These are phyloP conservation scores for Jimgerdemannia flammicorona DNA, from an alignment of 192 early-diverging fungal genomes.

Conservation along the genomic window DNA sequence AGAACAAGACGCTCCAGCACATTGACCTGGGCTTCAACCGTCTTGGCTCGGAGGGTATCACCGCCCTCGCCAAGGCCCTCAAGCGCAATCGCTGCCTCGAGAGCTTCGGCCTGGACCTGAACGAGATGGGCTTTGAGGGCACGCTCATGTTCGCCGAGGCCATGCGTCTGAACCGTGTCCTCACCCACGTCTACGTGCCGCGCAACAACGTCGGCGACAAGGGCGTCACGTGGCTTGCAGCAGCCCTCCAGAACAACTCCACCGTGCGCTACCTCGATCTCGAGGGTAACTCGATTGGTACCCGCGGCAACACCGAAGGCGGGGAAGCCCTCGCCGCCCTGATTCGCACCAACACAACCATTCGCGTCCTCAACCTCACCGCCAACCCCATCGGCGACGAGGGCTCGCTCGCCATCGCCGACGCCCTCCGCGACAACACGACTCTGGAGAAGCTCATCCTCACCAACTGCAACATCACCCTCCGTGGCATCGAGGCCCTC, in stretches of 20 bases:
- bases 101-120: not conserved
- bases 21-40: conserved; percentile 35
- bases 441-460: conserved; percentile 36
- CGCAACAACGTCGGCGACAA: conserved; percentile 3
- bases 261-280: not conserved
- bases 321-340: not conserved
- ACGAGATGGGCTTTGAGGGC: not conserved
- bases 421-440: conserved; percentile 28
- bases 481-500: conserved; percentile 23
- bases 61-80: conserved; percentile 13
- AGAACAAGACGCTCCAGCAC: conserved; percentile 35
- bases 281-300: not conserved
- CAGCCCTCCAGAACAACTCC: not conserved
- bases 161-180: not conserved
- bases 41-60: conserved; percentile 19
- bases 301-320: not conserved
- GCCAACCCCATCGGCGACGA: conserved; percentile 27
- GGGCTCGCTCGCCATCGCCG: conserved; percentile 14
- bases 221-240: not conserved
- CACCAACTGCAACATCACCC: conserved; percentile 28
- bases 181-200: conserved; percentile 1
- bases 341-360: not conserved
- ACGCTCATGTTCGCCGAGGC: not conserved
- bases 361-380: conserved; percentile 29
- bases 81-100: not conserved